Conservation (phyloP, 805 yeast species). For the Wickerhamiella nectarea region DNA sequence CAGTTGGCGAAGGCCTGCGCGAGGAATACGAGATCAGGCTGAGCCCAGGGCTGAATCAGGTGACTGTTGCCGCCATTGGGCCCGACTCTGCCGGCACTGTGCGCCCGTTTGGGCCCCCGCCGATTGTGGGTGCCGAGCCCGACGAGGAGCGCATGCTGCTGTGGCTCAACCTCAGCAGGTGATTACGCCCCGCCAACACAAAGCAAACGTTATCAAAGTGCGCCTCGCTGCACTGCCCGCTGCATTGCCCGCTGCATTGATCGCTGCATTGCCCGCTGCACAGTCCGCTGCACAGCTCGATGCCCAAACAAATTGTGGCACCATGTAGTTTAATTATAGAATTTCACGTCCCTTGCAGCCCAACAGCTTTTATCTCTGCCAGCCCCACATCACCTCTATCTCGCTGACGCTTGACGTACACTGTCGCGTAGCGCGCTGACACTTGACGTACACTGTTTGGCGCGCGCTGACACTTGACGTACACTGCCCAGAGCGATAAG, state of each 20-base stretch:
- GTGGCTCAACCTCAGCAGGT: conserved; percentile 22
- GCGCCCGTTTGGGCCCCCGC: conserved; percentile 22
- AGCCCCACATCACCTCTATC: too few species aligned
- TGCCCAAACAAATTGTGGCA: too few species aligned
- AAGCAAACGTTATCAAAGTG: too few species aligned
- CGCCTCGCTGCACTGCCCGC: too few species aligned
- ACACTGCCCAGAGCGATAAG: neutral
- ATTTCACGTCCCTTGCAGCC: too few species aligned
- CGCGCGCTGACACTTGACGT: conserved; percentile 1
- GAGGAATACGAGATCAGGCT: conserved; percentile 24
- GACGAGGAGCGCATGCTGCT: conserved; percentile 22
- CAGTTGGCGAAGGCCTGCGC: conserved; percentile 13
- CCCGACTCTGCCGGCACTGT: conserved; percentile 17
- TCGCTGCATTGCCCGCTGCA: too few species aligned
- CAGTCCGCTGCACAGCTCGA: too few species aligned
- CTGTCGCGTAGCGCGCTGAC: neutral
- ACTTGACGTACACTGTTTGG: neutral
- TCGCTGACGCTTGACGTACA: neutral
- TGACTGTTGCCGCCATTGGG: conserved; percentile 22
- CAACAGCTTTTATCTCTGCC: too few species aligned
- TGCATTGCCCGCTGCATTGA: too few species aligned
- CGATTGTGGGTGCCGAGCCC: conserved; percentile 20
- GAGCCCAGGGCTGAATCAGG: conserved; percentile 26
- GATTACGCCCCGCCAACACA: too few species aligned
- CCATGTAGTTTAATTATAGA: too few species aligned